A percentile compares a stretch with the other conserved stretches of the same genome.
These are phyloP conservation scores for Lachancea sp. DNA, from an alignment of 805 yeast species.

Conservation along the genomic window DNA sequence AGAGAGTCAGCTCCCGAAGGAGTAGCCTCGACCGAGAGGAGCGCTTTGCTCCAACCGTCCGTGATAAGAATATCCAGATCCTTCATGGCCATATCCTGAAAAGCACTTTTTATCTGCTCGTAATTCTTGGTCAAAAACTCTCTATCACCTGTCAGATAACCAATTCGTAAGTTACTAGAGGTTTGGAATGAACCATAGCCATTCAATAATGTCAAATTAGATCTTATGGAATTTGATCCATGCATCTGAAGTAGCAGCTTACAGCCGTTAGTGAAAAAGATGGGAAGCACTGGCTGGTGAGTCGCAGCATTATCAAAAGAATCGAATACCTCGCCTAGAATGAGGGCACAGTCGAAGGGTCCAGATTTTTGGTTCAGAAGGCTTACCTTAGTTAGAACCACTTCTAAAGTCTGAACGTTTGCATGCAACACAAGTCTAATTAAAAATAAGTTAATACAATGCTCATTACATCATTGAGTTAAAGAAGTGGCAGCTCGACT, in stretches of 20 bases:
- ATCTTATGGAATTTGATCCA: slow-evolving; percentile 9
- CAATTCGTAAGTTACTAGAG: slow-evolving; percentile 42
- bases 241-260: slow-evolving; percentile 10
- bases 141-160: slow-evolving; percentile 36
- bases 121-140: slow-evolving; percentile 16
- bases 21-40: slow-evolving; percentile 40
- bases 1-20: slow-evolving; percentile 40
- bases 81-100: slow-evolving; percentile 16
- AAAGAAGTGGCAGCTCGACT: background rate
- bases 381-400: slow-evolving; percentile 42
- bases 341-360: slow-evolving; percentile 52
- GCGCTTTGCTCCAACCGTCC: slow-evolving; percentile 50
- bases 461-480: background rate
- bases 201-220: slow-evolving; percentile 31
- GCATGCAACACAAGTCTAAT: slow-evolving; percentile 19
- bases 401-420: slow-evolving; percentile 16
- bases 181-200: slow-evolving; percentile 37
- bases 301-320: slow-evolving; percentile 11
- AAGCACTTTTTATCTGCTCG: slow-evolving; percentile 20
- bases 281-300: slow-evolving; percentile 12
- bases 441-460: background rate
- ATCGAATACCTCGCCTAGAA: slow-evolving; percentile 42
- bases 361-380: slow-evolving; percentile 52
- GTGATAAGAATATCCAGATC: slow-evolving; percentile 51
- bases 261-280: slow-evolving; percentile 20